Evolutionary conservation across 2,329 filamentous ascomycete genomes (phyloP).

Genomic region (Fusarium luffae): DNA sequence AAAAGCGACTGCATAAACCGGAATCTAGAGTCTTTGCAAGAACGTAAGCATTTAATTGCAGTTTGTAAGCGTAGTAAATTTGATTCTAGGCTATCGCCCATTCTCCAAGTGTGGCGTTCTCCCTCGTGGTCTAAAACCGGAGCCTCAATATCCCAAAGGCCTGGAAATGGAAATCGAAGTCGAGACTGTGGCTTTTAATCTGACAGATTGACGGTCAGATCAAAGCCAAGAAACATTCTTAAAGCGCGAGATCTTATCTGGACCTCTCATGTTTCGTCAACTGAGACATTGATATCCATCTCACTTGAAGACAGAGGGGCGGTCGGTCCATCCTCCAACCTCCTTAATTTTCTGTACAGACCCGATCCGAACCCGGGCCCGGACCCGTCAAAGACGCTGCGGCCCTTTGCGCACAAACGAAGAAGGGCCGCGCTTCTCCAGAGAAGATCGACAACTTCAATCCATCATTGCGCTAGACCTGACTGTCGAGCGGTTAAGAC

Average conservation of each 20-base stretch:
- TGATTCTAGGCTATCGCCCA: background rate
- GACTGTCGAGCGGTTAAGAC: slow-evolving; percentile 26
- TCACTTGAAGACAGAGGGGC: slow-evolving; percentile 10
- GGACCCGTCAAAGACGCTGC: slow-evolving; percentile 31
- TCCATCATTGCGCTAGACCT: slow-evolving; percentile 12
- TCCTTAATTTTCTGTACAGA: slow-evolving; percentile 32
- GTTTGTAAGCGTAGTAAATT: background rate
- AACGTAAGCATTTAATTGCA: background rate
- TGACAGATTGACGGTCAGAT: slow-evolving; percentile 3
- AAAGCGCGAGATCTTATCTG: background rate
- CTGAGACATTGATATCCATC: slow-evolving; percentile 27
- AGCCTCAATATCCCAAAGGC: background rate
- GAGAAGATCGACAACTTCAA: slow-evolving; percentile 3
- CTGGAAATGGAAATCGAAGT: background rate
- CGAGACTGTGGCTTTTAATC: background rate
- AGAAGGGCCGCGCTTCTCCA: slow-evolving; percentile 32
- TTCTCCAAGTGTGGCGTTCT: slow-evolving; percentile 2
- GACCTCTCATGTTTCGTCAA: slow-evolving; percentile 22
- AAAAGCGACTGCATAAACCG: slow-evolving; percentile 20
- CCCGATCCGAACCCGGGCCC: slow-evolving; percentile 43
- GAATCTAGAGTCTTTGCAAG: slow-evolving; percentile 6
- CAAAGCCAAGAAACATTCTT: slow-evolving; percentile 13
- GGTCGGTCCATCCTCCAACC: slow-evolving; percentile 20
- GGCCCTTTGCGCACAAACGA: slow-evolving; percentile 17
- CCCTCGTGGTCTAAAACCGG: slow-evolving; percentile 3